These are phyloP conservation scores for Rhododendron mucronatum DNA, from an alignment of 148 eudicot species.

Conservation along the genomic window DNA sequence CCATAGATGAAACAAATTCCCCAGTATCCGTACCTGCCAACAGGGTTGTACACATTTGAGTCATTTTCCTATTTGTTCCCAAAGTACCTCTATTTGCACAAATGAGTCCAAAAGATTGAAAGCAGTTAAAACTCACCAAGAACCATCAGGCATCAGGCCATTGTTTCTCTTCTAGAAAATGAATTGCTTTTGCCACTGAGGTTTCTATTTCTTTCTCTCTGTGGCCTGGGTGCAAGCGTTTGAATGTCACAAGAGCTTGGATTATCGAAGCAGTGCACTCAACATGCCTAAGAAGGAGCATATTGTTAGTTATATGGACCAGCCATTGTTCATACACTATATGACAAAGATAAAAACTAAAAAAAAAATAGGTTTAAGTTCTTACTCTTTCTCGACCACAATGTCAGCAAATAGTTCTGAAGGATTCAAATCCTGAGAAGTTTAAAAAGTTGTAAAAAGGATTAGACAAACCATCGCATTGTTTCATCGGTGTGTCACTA, in stretches of 20 bases:
- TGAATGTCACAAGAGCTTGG: slow-evolving; percentile 31
- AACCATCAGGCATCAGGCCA: slow-evolving; percentile 44
- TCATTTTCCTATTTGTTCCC: background rate
- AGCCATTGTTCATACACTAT: background rate
- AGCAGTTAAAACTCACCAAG: slow-evolving; percentile 25
- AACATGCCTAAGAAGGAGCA: slow-evolving; percentile 23
- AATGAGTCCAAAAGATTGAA: background rate
- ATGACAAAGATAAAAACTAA: background rate
- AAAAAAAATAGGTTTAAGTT: background rate
- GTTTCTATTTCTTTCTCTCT: slow-evolving; percentile 35
- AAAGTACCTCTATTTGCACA: background rate
- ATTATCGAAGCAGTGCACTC: slow-evolving; percentile 38
- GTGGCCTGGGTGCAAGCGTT: slow-evolving; percentile 30
- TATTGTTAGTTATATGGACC: background rate
- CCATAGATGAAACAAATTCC: slow-evolving; percentile 43
- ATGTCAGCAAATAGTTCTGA: slow-evolving; percentile 45
- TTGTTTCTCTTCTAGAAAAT: slow-evolving; percentile 31
- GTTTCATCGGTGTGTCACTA: background rate
- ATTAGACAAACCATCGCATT: background rate
- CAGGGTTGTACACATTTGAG: background rate
- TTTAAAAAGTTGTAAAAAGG: background rate
- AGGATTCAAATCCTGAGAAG: slow-evolving; percentile 34
- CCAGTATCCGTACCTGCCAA: slow-evolving; percentile 49
- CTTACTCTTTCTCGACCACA: slow-evolving; percentile 42
- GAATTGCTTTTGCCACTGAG: slow-evolving; percentile 30